Evolutionary conservation across 2,329 filamentous ascomycete species (phyloP), one percentile per base, ranked within the genome.

Genomic region (Penicillium capsulatum): DNA sequence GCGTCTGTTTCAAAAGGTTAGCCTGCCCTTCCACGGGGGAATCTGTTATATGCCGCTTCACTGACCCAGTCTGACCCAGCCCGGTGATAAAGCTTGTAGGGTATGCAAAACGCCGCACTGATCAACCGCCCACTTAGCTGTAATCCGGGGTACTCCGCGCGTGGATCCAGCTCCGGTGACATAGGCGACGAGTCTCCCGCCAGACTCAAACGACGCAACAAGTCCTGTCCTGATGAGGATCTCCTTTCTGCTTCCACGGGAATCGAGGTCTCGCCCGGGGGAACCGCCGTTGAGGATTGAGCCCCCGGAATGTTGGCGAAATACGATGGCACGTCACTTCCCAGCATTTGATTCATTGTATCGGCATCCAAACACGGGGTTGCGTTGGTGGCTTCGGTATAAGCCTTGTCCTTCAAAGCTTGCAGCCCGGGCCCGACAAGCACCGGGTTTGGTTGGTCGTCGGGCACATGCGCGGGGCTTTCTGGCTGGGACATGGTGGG

Each of bases 41-140:
- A n/a, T n/a, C 7, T 28, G 3, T 17, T 6, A 9, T 15, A 28
- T 17, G 10, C 34, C 8, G 30, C 14, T 4, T 8, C 17, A 48
- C 69, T 47, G 66, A 76, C 74, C 79, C 79, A 83, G 46, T 78
- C 72, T 15, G 69, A 68, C 11, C 72, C 71, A 15, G 70, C 61
- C 22, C 70, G 67, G 50, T 74, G 75, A 16, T 68, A 67, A 28
- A 82, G 61, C 48, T 74, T 77, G 64, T 81, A 81, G 2, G 80
- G 80, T 16, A 83, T 74, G 48, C 75, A 77, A 49, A 81, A 80
- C 9, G 77, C 74, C 15, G 77, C 80, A 50, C 78, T 81, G 57
- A 84, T 82, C 47, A 83, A 68, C 42, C 75, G 72, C 13, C 80
- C 80, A 42, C 74, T 81, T 34, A 83, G 67, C 30, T 74, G 71